These are phyloP conservation scores for Discostella pseudostelligera DNA, from an alignment of 108 stramenopile genomes.

Conservation along the genomic window DNA sequence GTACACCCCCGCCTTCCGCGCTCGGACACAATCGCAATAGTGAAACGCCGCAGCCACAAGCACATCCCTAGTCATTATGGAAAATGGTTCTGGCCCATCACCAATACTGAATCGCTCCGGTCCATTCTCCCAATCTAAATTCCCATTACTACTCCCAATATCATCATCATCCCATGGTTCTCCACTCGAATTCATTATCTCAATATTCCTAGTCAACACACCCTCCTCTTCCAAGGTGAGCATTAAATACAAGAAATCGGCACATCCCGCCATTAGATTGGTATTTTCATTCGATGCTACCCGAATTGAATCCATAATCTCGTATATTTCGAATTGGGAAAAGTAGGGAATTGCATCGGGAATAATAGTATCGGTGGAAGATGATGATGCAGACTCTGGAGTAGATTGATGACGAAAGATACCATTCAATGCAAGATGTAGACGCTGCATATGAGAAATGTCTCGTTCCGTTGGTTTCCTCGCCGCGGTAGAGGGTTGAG, in stretches of 20 bases:
- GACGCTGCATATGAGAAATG: conserved; percentile 19
- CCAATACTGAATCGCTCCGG: not conserved
- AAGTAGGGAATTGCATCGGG: conserved; percentile 28
- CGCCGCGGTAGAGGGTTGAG: not conserved
- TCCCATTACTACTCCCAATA: not conserved
- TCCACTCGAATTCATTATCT: conserved; percentile 9
- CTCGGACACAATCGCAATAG: conserved; percentile 67
- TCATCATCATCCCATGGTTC: conserved; percentile 20
- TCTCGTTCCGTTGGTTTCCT: conserved; percentile 3
- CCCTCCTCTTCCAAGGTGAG: conserved; percentile 48
- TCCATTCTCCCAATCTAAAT: conserved; percentile 2
- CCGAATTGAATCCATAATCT: conserved; percentile 46
- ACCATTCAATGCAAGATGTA: conserved; percentile 29
- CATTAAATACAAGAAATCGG: conserved; percentile 51
- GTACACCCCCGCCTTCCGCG: conserved; percentile 57
- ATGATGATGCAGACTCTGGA: conserved; percentile 1
- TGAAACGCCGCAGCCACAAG: conserved; percentile 71
- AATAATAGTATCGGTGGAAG: not conserved
- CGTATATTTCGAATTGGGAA: conserved; percentile 36
- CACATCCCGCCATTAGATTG: conserved; percentile 45
- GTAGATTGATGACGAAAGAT: conserved; percentile 16
- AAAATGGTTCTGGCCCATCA: conserved; percentile 2
- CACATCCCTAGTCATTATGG: conserved; percentile 56
- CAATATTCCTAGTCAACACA: conserved; percentile 5
- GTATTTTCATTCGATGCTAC: conserved; percentile 40